Evolutionary conservation across 129 eudicot species (phyloP).

Genomic region (Lonicera japonica): DNA sequence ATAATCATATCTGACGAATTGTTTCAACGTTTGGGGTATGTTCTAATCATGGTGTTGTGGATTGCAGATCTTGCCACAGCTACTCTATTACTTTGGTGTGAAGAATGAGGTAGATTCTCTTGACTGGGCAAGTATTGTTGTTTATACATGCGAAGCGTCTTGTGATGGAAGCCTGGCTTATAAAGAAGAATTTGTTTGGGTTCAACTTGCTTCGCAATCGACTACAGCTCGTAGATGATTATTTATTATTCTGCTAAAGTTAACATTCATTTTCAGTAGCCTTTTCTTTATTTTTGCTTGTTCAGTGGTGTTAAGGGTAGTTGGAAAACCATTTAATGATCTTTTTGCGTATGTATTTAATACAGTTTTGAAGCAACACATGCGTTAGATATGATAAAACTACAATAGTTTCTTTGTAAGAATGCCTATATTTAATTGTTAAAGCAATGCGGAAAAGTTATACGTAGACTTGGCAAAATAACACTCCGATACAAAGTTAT

Average conservation of each 20-base stretch:
- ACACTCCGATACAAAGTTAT: too few species aligned
- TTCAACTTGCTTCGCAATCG: slow-evolving; percentile 66
- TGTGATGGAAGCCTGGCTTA: slow-evolving; percentile 49
- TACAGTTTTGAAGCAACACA: too few species aligned
- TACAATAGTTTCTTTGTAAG: too few species aligned
- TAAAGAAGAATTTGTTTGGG: slow-evolving; percentile 85
- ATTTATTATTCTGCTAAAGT: not conserved
- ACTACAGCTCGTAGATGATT: slow-evolving; percentile 16
- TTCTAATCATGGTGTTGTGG: not conserved
- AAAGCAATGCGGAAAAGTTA: too few species aligned
- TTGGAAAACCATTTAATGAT: too few species aligned
- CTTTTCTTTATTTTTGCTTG: not conserved
- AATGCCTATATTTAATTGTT: too few species aligned
- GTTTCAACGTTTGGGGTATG: not conserved
- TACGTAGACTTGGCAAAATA: too few species aligned
- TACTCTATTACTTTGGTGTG: slow-evolving; percentile 26
- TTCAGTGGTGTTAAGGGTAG: not conserved
- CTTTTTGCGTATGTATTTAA: too few species aligned
- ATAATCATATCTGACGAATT: not conserved
- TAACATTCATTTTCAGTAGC: slow-evolving; percentile 1
- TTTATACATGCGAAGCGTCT: slow-evolving; percentile 82
- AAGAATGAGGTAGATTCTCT: slow-evolving; percentile 46
- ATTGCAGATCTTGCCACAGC: slow-evolving; percentile 79
- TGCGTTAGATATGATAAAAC: too few species aligned
- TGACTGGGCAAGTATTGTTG: slow-evolving; percentile 85